Evolutionary conservation across 805 yeast genomes (phyloP).

Genomic region (Metschnikowia shivogae): DNA sequence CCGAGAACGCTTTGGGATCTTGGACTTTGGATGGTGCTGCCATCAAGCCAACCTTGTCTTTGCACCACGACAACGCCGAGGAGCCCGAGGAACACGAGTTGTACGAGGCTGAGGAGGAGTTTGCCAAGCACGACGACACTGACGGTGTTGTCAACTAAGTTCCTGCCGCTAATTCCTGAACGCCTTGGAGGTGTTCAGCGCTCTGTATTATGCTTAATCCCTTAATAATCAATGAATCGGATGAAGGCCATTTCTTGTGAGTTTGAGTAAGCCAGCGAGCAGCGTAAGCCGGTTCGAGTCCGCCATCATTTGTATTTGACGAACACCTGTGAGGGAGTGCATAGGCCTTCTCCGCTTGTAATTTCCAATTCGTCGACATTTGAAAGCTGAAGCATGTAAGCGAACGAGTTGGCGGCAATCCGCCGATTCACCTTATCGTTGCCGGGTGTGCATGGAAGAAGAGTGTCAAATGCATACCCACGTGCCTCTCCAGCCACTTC

Average conservation of each 20-base stretch:
- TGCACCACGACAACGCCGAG: constrained; percentile 57
- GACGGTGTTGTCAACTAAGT: constrained; percentile 24
- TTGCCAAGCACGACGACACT: constrained; percentile 35
- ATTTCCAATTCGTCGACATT: neutral
- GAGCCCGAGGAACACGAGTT: constrained; percentile 41
- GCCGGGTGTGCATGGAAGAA: constrained; percentile 9
- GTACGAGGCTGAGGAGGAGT: constrained; percentile 52
- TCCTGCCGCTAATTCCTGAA: neutral
- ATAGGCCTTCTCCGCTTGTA: neutral
- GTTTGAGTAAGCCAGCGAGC: too few relatives aligned
- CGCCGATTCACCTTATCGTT: constrained; percentile 7
- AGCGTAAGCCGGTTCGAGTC: too few relatives aligned
- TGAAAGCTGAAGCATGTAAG: constrained; percentile 15
- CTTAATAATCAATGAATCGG: neutral
- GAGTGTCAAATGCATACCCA: constrained; percentile 6
- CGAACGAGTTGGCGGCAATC: constrained; percentile 15
- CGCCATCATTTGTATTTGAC: too few relatives aligned
- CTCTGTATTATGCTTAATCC: constrained; percentile 1
- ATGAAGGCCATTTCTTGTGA: too few relatives aligned
- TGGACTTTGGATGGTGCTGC: constrained; percentile 97
- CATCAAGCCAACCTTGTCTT: constrained; percentile 87
- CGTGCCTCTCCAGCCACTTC: neutral
- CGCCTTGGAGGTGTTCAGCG: constrained; percentile 1
- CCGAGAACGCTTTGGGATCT: constrained; percentile 89
- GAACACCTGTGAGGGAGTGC: too few relatives aligned